These are phyloP conservation scores for Lentinula boryana DNA, from an alignment of 768 basidiomycete species.

Conservation along the genomic window DNA sequence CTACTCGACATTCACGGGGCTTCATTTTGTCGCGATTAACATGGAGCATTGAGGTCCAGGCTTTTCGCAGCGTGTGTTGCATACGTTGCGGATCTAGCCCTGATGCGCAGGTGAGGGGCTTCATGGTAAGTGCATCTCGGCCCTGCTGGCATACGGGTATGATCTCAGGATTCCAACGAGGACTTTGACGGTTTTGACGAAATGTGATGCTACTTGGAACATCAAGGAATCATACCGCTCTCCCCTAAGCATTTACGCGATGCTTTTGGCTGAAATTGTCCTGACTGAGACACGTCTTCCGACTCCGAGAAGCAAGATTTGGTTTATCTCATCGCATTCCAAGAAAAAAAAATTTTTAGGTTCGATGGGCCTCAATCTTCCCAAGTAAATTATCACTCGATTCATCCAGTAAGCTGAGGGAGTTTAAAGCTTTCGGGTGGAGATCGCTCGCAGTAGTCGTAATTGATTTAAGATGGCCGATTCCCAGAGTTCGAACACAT, in stretches of 20 bases:
- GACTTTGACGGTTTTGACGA: not conserved
- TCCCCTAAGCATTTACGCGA: not conserved
- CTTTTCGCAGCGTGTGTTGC: no score
- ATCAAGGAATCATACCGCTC: no score
- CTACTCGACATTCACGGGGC: no score
- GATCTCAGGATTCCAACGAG: not conserved
- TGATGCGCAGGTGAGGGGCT: no score
- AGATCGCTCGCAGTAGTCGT: not conserved
- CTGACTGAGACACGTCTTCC: not conserved
- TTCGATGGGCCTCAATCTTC: no score
- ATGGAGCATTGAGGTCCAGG: no score
- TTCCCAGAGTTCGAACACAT: not conserved
- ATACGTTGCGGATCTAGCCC: no score
- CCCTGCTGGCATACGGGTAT: not conserved
- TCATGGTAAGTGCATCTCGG: not conserved
- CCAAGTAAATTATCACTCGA: no score
- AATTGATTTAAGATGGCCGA: not conserved
- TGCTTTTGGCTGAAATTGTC: not conserved
- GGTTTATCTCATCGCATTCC: no score
- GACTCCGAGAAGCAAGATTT: not conserved
- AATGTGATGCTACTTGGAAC: not conserved
- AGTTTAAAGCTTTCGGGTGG: not conserved
- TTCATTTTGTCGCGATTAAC: no score
- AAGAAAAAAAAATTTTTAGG: no score
- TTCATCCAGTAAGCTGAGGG: not conserved